Evolutionary conservation across 1,139 yeast genomes (phyloP), one percentile per base, ranked within the genome.

Genomic region (Kodamaea alishanica): DNA sequence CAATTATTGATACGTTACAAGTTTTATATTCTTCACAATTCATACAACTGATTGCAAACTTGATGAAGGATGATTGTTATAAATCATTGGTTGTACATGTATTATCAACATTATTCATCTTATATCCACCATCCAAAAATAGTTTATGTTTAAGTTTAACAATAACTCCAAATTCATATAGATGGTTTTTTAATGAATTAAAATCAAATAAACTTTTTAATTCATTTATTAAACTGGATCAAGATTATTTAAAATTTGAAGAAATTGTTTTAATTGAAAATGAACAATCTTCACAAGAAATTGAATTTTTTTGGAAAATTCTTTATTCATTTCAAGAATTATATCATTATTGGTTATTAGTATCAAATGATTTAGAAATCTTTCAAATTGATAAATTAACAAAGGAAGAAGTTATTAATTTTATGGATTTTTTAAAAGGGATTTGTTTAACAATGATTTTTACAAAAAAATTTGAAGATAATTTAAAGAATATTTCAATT

Each of bases 321-420:
- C 48, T 68, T 1, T 61, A 52, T 31, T 55, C 68, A 2, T 70
- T 69, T 47, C 63, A 79, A 37, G 82, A 80, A 43, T 50, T 81
- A 1, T 66, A 78, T 37, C 75, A 81, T 4, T 77, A 78, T 82
- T 58, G 60, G 61, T 39, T 58, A 22, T 74, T 81, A 27, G 78
- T 88, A 3, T 77, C 90, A 0, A 85, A 81, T 43, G 96, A 88
- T 54, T 61, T 67, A 20, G 95, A 84, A 51, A 63, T 84, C 38
- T 73, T 77, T 38, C 56, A 50, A 10, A 53, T 58, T 8, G 77
- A 69, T 2, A 68, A 65, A 28, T 58, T 85, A n/a, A 58, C 74
- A 0, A 49, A 67, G 10, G 66, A 61, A 0, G 72, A 77, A n/a
- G 71, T 82, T 5, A 45, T 50, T 3, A 52, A 60, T 1, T 68